These are phyloP conservation scores for Mycena sanguinolenta DNA, from an alignment of 768 basidiomycete genomes.

Conservation along the genomic window DNA sequence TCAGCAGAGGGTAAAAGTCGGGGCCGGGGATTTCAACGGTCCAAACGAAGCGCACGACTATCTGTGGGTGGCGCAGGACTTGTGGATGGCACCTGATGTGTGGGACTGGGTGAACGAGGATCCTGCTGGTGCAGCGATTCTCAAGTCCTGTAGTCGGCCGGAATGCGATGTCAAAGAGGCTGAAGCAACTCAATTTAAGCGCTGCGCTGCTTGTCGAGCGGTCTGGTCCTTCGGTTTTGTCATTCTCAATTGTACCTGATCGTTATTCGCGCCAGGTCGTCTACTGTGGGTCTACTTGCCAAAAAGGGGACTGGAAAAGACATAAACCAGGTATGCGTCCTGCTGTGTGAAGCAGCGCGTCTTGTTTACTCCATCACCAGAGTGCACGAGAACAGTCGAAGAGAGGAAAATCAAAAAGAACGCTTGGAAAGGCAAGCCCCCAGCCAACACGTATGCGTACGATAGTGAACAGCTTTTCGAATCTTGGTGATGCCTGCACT, in stretches of 20 bases:
- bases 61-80: conserved; percentile 48
- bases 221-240: conserved; percentile 30
- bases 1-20: conserved; percentile 38
- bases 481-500: too few relatives aligned
- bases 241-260: background rate
- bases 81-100: conserved; percentile 45
- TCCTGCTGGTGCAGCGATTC: conserved; percentile 32
- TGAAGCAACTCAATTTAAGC: conserved; percentile 44
- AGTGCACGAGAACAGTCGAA: too few relatives aligned
- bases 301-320: conserved; percentile 47
- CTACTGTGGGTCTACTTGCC: conserved; percentile 46
- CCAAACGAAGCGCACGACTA: conserved; percentile 51
- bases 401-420: too few relatives aligned
- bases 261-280: conserved; percentile 30
- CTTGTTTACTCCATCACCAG: too few relatives aligned
- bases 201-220: conserved; percentile 47
- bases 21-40: conserved; percentile 46
- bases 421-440: too few relatives aligned
- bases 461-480: too few relatives aligned
- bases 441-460: too few relatives aligned
- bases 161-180: conserved; percentile 41
- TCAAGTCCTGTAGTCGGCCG: conserved; percentile 43
- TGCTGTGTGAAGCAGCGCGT: too few relatives aligned
- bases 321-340: conserved; percentile 38
- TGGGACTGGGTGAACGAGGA: conserved; percentile 31